A percentile compares a stretch with the other conserved stretches of the same genome.
phyloP scores from a whole-genome alignment of 352 stramenopile species.

The Pythium sukuiense region DNA sequence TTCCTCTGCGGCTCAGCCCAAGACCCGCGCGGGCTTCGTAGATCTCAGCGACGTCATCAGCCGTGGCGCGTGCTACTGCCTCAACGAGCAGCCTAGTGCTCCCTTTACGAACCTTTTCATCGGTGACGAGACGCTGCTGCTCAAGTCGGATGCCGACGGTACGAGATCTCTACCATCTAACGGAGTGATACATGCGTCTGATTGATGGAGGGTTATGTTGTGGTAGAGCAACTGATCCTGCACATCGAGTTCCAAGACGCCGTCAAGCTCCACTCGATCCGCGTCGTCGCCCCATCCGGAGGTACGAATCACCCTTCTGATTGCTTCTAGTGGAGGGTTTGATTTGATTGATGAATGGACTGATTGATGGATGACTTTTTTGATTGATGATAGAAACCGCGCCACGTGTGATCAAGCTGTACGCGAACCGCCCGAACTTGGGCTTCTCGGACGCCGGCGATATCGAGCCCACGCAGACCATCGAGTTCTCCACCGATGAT shows the following conservation, averaged over 20 bases:
- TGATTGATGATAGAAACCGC: constrained; percentile 37
- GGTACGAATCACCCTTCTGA: constrained; percentile 28
- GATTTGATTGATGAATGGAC: neutral
- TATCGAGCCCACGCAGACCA: constrained; percentile 71
- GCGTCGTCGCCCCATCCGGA: constrained; percentile 49
- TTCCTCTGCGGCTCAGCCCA: constrained; percentile 29
- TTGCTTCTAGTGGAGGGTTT: neutral
- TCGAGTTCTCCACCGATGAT: constrained; percentile 59
- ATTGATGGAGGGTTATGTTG: constrained; percentile 1
- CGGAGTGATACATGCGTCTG: neutral
- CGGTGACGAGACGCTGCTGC: constrained; percentile 67
- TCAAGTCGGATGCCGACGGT: constrained; percentile 82
- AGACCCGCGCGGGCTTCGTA: constrained; percentile 46
- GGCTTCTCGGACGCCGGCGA: constrained; percentile 71
- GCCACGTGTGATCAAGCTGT: constrained; percentile 67
- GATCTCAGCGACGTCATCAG: constrained; percentile 67
- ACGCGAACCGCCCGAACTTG: constrained; percentile 69
- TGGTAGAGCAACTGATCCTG: constrained; percentile 76
- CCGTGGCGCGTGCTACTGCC: constrained; percentile 66
- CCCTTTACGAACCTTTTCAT: constrained; percentile 79
- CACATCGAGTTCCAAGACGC: constrained; percentile 83
- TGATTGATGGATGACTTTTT: constrained; percentile 4
- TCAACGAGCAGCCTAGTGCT: constrained; percentile 76
- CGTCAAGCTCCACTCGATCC: constrained; percentile 79
- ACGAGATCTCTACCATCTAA: neutral